phyloP scores from a whole-genome alignment of 2,329 filamentous ascomycete genomes.

The Fusarium haematococcum region DNA sequence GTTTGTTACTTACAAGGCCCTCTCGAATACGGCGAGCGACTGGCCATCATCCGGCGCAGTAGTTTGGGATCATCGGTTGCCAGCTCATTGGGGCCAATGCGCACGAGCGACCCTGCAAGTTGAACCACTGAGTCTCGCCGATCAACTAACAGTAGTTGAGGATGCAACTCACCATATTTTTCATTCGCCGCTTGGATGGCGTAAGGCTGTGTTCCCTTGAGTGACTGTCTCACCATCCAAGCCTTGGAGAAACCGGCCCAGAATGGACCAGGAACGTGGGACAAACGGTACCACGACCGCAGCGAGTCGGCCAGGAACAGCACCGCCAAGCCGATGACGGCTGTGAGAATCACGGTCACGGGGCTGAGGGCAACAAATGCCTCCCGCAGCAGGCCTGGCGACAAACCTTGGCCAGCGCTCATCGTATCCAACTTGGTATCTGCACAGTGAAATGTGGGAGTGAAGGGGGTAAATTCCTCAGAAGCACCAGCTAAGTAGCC shows the following conservation, averaged over 20 bases:
- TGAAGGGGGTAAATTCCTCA: neutral
- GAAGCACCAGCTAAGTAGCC: neutral
- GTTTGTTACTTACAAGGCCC: conserved; percentile 40
- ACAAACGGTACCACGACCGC: conserved; percentile 47
- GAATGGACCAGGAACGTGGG: conserved; percentile 50
- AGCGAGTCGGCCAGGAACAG: conserved; percentile 26
- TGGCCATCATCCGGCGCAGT: conserved; percentile 49
- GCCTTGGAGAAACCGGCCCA: conserved; percentile 49
- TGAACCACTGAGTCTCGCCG: neutral
- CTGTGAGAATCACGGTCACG: neutral
- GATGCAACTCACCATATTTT: conserved; percentile 41
- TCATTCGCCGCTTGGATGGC: conserved; percentile 41
- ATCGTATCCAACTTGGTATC: neutral
- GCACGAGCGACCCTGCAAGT: conserved; percentile 47
- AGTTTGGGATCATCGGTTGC: conserved; percentile 51
- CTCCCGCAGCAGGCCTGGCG: neutral
- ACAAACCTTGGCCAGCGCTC: neutral
- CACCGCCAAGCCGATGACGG: neutral
- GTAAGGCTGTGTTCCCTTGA: conserved; percentile 42
- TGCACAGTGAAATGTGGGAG: neutral
- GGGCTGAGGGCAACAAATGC: neutral
- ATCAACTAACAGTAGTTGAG: neutral
- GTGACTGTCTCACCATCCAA: conserved; percentile 47
- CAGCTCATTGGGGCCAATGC: conserved; percentile 52
- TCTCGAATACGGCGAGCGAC: conserved; percentile 48